Evolutionary conservation across 768 basidiomycete genomes (phyloP).

Genomic region (Amylocystis lapponica): DNA sequence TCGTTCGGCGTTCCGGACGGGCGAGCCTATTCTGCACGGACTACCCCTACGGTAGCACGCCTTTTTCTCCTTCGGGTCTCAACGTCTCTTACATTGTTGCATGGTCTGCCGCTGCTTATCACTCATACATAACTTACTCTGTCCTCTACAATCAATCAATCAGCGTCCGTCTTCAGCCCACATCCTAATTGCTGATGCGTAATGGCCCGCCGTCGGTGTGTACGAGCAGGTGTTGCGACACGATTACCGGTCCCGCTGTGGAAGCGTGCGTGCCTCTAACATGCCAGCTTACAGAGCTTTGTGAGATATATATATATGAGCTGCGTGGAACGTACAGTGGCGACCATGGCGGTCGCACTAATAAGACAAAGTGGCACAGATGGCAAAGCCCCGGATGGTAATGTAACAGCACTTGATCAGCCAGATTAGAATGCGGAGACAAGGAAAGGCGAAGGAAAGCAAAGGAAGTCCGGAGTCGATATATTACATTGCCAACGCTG

Average conservation of each 20-base stretch:
- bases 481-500: constrained; percentile 70
- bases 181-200: constrained; percentile 10
- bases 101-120: constrained; percentile 1
- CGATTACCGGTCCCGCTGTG: too few species aligned
- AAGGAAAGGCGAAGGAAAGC: neutral
- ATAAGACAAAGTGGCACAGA: constrained; percentile 17
- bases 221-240: too few species aligned
- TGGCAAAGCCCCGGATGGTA: constrained; percentile 12
- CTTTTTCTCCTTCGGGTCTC: too few species aligned
- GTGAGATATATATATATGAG: constrained; percentile 10
- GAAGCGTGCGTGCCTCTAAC: too few species aligned
- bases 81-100: constrained; percentile 1
- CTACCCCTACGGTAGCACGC: too few species aligned
- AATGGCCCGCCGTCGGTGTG: constrained; percentile 12
- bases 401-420: constrained; percentile 18
- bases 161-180: neutral
- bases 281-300: too few species aligned
- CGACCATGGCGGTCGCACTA: constrained; percentile 13
- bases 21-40: too few species aligned
- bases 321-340: constrained; percentile 14
- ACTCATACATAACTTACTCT: neutral
- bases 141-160: neutral
- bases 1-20: too few species aligned
- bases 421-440: neutral
- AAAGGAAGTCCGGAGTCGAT: neutral